phyloP scores from a whole-genome alignment of 1,284 basidiomycete species.

The Meripilus lineatus region DNA sequence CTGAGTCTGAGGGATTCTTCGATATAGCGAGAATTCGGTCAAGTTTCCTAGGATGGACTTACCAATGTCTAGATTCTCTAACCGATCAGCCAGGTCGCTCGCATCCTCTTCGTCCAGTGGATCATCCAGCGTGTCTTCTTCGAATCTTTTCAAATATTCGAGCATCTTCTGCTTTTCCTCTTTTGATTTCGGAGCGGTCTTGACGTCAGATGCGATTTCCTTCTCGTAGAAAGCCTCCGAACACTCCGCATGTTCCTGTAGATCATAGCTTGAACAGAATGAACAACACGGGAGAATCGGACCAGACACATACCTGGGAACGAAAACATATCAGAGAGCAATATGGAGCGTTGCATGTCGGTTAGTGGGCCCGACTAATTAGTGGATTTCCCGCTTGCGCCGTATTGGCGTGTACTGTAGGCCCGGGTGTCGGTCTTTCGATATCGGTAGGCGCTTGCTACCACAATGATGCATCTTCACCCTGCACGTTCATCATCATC shows the following conservation, averaged over 20 bases:
- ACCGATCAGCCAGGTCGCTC: slow-evolving; percentile 43
- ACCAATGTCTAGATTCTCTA: slow-evolving; percentile 63
- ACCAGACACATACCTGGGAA: slow-evolving; percentile 52
- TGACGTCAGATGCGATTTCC: slow-evolving; percentile 60
- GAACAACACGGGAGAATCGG: too few species aligned
- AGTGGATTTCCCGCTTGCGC: too few species aligned
- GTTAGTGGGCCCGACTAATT: too few species aligned
- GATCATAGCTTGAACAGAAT: slow-evolving; percentile 1
- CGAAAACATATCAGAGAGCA: slow-evolving; percentile 78
- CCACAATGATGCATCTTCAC: too few species aligned
- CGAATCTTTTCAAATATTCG: slow-evolving; percentile 64
- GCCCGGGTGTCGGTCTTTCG: too few species aligned
- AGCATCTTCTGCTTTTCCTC: slow-evolving; percentile 62
- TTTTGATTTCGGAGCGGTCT: slow-evolving; percentile 42
- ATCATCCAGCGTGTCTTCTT: slow-evolving; percentile 48
- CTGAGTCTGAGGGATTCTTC: slow-evolving; percentile 37
- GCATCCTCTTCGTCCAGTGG: slow-evolving; percentile 39
- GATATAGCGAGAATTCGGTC: too few species aligned
- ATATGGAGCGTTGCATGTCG: slow-evolving; percentile 74
- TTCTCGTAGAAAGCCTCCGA: slow-evolving; percentile 75
- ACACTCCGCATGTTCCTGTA: slow-evolving; percentile 52
- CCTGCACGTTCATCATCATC: too few species aligned
- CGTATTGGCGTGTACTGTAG: too few species aligned
- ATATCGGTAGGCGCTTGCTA: too few species aligned
- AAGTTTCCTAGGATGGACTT: too few species aligned